These are phyloP conservation scores for Lachancea nothofagi DNA, from an alignment of 805 yeast species.

Conservation along the genomic window DNA sequence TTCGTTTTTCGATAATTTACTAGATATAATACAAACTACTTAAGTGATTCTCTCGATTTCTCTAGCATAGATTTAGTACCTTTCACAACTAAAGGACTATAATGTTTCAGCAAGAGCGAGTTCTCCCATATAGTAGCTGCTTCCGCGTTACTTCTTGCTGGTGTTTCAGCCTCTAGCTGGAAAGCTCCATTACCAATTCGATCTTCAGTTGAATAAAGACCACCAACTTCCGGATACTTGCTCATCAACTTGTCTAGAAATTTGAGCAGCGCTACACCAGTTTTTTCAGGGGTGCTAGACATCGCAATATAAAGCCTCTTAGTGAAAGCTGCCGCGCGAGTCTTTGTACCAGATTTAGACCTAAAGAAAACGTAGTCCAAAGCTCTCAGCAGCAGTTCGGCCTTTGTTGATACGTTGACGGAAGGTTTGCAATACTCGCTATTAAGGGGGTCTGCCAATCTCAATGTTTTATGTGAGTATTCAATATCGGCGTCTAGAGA, in stretches of 20 bases:
- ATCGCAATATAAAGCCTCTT: constrained; percentile 67
- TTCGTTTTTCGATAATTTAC: background rate
- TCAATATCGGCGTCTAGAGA: constrained; percentile 80
- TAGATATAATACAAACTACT: constrained; percentile 7
- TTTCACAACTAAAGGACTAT: constrained; percentile 72
- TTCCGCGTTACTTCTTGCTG: constrained; percentile 75
- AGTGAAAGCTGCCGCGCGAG: constrained; percentile 73
- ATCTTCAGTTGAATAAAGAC: constrained; percentile 84
- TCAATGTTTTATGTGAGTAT: constrained; percentile 71
- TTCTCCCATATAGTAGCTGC: constrained; percentile 92
- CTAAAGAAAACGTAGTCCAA: constrained; percentile 78
- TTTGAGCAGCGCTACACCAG: constrained; percentile 69
- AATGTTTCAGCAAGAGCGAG: constrained; percentile 72
- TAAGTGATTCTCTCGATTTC: constrained; percentile 28
- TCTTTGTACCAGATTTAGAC: constrained; percentile 58
- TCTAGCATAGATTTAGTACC: constrained; percentile 46
- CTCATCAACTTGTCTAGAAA: constrained; percentile 71
- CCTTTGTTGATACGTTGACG: constrained; percentile 82
- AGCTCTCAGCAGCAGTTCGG: constrained; percentile 73
- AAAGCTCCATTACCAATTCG: constrained; percentile 76
- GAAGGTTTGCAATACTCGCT: constrained; percentile 50
- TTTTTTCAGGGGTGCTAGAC: constrained; percentile 81
- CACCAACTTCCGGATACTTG: constrained; percentile 64
- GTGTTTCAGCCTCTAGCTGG: constrained; percentile 55
- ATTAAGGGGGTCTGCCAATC: constrained; percentile 72